Conservation (phyloP, 768 basidiomycete species). For the Rhodotorula kratochvilovae region DNA sequence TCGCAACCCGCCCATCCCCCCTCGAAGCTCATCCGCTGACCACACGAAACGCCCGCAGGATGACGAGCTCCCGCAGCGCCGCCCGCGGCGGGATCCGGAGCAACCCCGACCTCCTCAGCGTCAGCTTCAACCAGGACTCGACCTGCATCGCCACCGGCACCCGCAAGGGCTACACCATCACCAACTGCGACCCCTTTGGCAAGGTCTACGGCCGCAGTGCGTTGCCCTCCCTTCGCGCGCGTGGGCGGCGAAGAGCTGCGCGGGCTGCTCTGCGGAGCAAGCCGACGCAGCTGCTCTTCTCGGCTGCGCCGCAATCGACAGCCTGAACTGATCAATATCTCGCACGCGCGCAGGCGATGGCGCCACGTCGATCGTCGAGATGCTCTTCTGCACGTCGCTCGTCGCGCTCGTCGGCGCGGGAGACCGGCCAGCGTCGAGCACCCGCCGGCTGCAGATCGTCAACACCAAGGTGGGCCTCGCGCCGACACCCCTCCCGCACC, state of each 20-base stretch:
- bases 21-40: not conserved
- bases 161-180: constrained; percentile 90
- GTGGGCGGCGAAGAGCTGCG: no score
- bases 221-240: constrained; percentile 45
- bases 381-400: constrained; percentile 98
- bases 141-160: constrained; percentile 94
- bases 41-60: not conserved
- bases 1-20: not conserved
- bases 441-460: constrained; percentile 90
- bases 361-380: constrained; percentile 92
- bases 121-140: constrained; percentile 88
- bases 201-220: constrained; percentile 89
- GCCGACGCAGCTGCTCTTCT: no score
- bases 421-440: constrained; percentile 82
- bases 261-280: no score
- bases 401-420: constrained; percentile 95
- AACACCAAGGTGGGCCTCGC: constrained; percentile 78
- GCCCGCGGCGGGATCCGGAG: constrained; percentile 35
- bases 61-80: constrained; percentile 18
- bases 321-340: no score
- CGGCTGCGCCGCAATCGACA: no score
- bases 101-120: constrained; percentile 35
- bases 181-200: constrained; percentile 97
- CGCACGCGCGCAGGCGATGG: constrained; percentile 64
- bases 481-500: not conserved